Evolutionary conservation across 2,329 filamentous ascomycete genomes (phyloP).

Genomic region (Coccinonectria pachysandricola): DNA sequence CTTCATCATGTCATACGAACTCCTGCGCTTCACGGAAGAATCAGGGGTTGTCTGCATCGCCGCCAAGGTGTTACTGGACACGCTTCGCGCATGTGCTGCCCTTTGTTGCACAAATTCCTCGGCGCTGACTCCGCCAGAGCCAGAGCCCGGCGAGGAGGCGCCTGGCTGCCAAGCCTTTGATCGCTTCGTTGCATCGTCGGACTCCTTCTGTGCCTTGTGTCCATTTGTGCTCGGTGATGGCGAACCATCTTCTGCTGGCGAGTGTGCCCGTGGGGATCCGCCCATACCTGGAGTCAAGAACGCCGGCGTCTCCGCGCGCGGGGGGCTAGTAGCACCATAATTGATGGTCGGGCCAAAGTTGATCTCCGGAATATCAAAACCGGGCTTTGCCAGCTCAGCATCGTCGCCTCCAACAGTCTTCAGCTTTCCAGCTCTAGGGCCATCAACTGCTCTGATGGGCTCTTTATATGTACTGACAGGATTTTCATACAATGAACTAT

Average conservation of each 20-base stretch:
- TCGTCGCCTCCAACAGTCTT: constrained; percentile 60
- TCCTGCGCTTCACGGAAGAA: constrained; percentile 27
- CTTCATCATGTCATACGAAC: constrained; percentile 30
- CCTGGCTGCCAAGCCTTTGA: constrained; percentile 74
- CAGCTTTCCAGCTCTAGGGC: constrained; percentile 67
- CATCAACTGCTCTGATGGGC: constrained; percentile 38
- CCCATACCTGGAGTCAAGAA: constrained; percentile 4
- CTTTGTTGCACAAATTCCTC: constrained; percentile 81
- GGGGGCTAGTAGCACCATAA: constrained; percentile 35
- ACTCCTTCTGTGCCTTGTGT: too few species aligned
- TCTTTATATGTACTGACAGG: constrained; percentile 16
- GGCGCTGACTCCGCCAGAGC: constrained; percentile 50
- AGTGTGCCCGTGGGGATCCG: constrained; percentile 24
- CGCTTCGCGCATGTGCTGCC: constrained; percentile 50
- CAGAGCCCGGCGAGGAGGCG: constrained; percentile 39
- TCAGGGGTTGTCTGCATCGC: constrained; percentile 16
- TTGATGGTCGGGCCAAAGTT: constrained; percentile 82
- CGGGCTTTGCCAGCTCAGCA: constrained; percentile 14
- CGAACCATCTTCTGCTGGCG: constrained; percentile 20
- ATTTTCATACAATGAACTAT: constrained; percentile 28
- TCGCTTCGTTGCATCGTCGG: constrained; percentile 46
- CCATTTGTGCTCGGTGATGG: too few species aligned
- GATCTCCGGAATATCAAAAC: constrained; percentile 57
- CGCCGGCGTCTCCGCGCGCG: constrained; percentile 22
- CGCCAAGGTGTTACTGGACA: constrained; percentile 38